Evolutionary conservation across 495 filamentous ascomycete species (phyloP), one percentile per base, ranked within the genome.

Genomic region (Trichoderma asperelloides): DNA sequence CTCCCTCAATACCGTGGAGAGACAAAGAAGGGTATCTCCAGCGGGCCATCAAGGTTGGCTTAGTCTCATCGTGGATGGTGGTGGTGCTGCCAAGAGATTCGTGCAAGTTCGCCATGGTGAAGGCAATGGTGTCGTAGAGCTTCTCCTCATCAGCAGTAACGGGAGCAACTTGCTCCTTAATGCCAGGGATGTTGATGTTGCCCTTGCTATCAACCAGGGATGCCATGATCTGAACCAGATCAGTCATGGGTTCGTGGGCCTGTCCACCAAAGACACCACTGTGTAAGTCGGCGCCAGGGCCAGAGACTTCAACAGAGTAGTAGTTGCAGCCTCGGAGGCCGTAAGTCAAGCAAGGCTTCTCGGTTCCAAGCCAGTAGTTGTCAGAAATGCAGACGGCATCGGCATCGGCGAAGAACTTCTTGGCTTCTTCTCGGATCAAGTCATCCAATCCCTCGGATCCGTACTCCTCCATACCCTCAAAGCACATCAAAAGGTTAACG

Each of bases 391-490:
- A 98, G 23, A 97, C 93, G 6, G 93, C 96, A 69, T 99, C 96
- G 6, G 92, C 87, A 70, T 96, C 94, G 70, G 90, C 91, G 80
- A 99, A 99, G 82, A 86, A 98, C 66, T 88, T 87, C 80, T 93
- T 91, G 70, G 86, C 89, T 79, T 99, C 96, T 21, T 83, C 87
- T 69, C 89, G 82, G 77, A 99, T 96, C 69, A 97, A 89, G 55
- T 97, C 94, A 69, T 99, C 94, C 49, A 99, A 84, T 47, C 96
- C 96, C 73, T 98, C 96, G 0, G 92, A 96, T 49, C 96, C 96
- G 76, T 96, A 96, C 80, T 99, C 96, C 80, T 99, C 95, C 96
- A 99, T 99, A 51, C 96, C 96, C 79, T 99, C 96, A 73, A 99
- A 99, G 83, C 96, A 99, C 92, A 97, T 97, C 39, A 99, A 86